Evolutionary conservation across 495 filamentous ascomycete species (phyloP), one percentile per base, ranked within the genome.

Genomic region (Neurospora discreta): DNA sequence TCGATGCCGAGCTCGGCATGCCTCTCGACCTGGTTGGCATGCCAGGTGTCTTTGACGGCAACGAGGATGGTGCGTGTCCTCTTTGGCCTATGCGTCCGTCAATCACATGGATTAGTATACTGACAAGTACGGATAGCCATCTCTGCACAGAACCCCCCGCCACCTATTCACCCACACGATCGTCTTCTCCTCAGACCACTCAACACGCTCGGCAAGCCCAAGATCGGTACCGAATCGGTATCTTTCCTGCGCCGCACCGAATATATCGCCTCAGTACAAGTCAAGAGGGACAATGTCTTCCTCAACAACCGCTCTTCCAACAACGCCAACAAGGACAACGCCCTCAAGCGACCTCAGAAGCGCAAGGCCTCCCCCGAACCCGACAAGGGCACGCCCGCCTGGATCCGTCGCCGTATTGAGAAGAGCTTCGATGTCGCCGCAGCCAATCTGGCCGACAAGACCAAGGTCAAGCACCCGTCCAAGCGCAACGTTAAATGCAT

Each of bases 1-100:
- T 94, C 26, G 96, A 99, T 88, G 94, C 94, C 23, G 96, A 98
- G 84, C 88, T 97, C 72, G 95, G 96, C 42, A 98, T 99, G 95
- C 93, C 93, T 44, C 89, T 99, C 80, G 95, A 99, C 79, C 83
- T 99, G 60, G 91, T 98, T 58, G 95, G 96, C 74, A 90, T 98
- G 80, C 96, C 96, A 7, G 92, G 94, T 1, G 88, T 98, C 58
- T 97, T 98, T 78, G 88, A 98, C 74, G 94, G 94, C 70, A 93
- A 99, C 82, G 95, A 99, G 84, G 92, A 91, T 81, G 92, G 95
- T 98, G 86, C 76, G 93, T 87, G 16, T 23, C 41, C 30, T 23
- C 71, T 20, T 71, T 39, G 42, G 39, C 43, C 68, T 73, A 65
- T 4, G n/a, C 18, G 18, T 13, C 16, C 18, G 18, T 13, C 16